Evolutionary conservation across 2,329 filamentous ascomycete species (phyloP).

Genomic region (Penicillium griseofulvum): DNA sequence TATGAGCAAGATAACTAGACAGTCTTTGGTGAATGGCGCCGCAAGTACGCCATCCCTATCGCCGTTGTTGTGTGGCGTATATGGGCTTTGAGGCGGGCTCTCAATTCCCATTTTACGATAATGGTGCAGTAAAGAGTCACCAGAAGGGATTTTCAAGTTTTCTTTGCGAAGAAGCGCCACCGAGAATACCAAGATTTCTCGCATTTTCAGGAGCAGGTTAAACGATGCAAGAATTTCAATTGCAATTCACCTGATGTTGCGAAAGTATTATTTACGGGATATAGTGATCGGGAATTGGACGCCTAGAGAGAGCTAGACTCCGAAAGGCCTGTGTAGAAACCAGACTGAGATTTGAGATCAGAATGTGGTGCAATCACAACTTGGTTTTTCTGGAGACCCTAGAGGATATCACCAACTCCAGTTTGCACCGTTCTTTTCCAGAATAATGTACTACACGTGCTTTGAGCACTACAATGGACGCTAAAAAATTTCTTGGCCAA

Average conservation of each 20-base stretch:
- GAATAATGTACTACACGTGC: no score
- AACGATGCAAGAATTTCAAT: no score
- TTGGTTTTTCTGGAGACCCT: neutral
- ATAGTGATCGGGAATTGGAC: no score
- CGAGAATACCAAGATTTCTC: neutral
- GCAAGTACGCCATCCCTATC: no score
- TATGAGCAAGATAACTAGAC: neutral
- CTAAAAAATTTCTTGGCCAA: no score
- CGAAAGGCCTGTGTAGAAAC: no score
- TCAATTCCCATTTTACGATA: neutral
- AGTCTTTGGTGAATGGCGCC: neutral
- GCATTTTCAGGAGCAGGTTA: neutral
- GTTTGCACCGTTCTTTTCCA: no score
- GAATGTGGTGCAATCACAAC: neutral
- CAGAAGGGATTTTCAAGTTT: neutral
- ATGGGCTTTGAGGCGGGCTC: neutral
- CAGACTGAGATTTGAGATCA: neutral
- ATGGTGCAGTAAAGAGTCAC: fast-evolving
- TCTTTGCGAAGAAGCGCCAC: neutral
- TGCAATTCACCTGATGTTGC: neutral
- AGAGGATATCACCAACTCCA: neutral
- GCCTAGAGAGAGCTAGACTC: no score
- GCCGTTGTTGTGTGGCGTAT: neutral
- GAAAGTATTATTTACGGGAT: no score
- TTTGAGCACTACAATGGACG: no score